Conservation (phyloP, 108 stramenopile species). For the Pseudonitzschia multiseries region DNA sequence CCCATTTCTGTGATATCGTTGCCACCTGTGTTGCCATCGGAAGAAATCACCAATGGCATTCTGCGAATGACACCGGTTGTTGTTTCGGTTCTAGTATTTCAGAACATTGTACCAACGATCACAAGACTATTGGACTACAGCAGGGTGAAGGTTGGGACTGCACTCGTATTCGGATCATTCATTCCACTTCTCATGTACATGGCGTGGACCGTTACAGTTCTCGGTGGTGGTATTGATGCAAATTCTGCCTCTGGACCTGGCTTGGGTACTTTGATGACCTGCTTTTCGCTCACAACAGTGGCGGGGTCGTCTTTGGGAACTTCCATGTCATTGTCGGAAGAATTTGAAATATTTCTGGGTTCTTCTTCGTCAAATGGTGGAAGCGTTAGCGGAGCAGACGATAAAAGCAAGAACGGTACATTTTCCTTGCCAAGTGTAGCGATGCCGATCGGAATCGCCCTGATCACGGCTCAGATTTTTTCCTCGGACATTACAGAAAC, state of each 20-base stretch:
- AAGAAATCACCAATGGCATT: slow-evolving; percentile 20
- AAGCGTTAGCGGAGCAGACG: slow-evolving; percentile 1
- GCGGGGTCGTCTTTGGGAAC: slow-evolving; percentile 58
- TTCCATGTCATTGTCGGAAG: slow-evolving; percentile 61
- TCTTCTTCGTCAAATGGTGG: slow-evolving; percentile 14
- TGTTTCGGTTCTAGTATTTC: slow-evolving; percentile 56
- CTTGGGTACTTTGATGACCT: slow-evolving; percentile 30
- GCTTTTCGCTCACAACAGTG: slow-evolving; percentile 59
- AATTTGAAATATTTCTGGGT: slow-evolving; percentile 39
- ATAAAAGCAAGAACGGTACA: not conserved
- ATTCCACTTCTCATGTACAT: slow-evolving; percentile 71
- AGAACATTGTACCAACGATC: slow-evolving; percentile 80
- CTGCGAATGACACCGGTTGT: slow-evolving; percentile 54
- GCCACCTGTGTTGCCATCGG: slow-evolving; percentile 14
- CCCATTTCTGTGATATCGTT: slow-evolving; percentile 48
- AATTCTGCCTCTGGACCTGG: slow-evolving; percentile 22
- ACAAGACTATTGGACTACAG: slow-evolving; percentile 68
- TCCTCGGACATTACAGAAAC: slow-evolving; percentile 25
- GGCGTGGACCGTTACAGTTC: slow-evolving; percentile 61
- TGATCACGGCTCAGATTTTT: slow-evolving; percentile 18
- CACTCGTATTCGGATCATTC: slow-evolving; percentile 58
- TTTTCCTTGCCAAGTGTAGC: slow-evolving; percentile 27
- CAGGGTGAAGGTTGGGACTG: slow-evolving; percentile 46
- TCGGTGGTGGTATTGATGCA: slow-evolving; percentile 56
- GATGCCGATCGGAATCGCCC: slow-evolving; percentile 10